phyloP scores from a whole-genome alignment of 805 yeast genomes.

The Candida sonorensis region DNA sequence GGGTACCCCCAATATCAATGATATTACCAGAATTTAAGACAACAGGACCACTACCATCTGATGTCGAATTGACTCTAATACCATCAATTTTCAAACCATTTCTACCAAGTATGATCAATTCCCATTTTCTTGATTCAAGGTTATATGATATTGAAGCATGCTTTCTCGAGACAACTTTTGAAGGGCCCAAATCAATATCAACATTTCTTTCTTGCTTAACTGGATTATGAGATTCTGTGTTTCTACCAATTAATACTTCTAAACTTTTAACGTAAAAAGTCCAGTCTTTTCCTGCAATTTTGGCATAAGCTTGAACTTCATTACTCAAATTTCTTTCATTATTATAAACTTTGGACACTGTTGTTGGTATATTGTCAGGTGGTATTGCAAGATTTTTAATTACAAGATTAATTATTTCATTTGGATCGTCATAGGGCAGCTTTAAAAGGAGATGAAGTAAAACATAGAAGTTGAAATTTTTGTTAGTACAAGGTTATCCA shows the following conservation, averaged over 20 bases:
- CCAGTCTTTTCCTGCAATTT: conserved; percentile 90
- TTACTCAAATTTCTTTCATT: conserved; percentile 63
- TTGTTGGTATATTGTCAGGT: conserved; percentile 52
- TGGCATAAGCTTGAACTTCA: conserved; percentile 97
- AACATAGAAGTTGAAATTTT: no score
- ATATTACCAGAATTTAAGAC: conserved; percentile 81
- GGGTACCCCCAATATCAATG: conserved; percentile 93
- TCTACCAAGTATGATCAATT: conserved; percentile 73
- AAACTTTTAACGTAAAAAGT: conserved; percentile 84
- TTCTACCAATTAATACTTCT: conserved; percentile 78
- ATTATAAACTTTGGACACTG: conserved; percentile 64
- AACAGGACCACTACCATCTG: conserved; percentile 34
- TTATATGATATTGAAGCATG: conserved; percentile 85
- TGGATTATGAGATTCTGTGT: conserved; percentile 38
- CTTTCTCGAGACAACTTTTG: conserved; percentile 89
- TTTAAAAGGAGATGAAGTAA: no score
- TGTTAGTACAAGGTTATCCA: no score
- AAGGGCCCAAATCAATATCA: conserved; percentile 93
- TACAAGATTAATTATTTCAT: conserved; percentile 66
- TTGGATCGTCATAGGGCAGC: conserved; percentile 44
- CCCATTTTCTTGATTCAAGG: conserved; percentile 74
- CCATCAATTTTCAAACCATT: conserved; percentile 93
- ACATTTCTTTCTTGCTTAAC: conserved; percentile 28
- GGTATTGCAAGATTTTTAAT: conserved; percentile 67
- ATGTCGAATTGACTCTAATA: conserved; percentile 33